Evolutionary conservation across 2,329 filamentous ascomycete genomes (phyloP).

Genomic region (Xylariomycetidae sp.): DNA sequence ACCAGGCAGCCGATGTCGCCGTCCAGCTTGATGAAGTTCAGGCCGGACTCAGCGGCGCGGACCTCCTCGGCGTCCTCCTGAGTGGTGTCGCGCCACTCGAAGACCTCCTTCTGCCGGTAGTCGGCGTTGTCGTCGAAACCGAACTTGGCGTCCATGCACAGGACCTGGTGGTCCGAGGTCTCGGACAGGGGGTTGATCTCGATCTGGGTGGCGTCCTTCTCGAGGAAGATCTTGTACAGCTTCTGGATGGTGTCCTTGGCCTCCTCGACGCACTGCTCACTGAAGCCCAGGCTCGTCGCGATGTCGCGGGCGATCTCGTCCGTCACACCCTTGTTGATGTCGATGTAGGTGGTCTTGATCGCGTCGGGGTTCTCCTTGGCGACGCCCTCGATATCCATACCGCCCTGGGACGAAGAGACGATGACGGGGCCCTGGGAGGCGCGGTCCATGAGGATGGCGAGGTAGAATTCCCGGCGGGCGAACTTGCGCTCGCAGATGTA

Average conservation of each 20-base stretch:
- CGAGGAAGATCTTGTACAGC: slow-evolving; percentile 97
- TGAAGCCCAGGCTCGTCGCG: slow-evolving; percentile 90
- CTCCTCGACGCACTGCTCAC: slow-evolving; percentile 93
- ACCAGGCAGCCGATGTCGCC: slow-evolving; percentile 98
- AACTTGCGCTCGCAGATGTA: slow-evolving; percentile 99
- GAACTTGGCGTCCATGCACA: slow-evolving; percentile 99
- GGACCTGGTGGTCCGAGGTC: slow-evolving; percentile 95
- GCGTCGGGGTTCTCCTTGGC: slow-evolving; percentile 97
- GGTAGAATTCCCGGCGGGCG: slow-evolving; percentile 97
- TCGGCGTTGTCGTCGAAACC: slow-evolving; percentile 98
- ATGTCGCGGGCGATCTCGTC: slow-evolving; percentile 91
- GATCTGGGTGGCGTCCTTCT: slow-evolving; percentile 98
- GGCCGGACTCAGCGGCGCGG: slow-evolving; percentile 85
- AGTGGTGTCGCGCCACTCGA: slow-evolving; percentile 85
- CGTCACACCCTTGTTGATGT: slow-evolving; percentile 93
- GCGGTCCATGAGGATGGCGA: slow-evolving; percentile 98
- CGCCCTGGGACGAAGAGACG: slow-evolving; percentile 95
- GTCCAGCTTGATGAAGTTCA: slow-evolving; percentile 99
- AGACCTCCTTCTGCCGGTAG: slow-evolving; percentile 96
- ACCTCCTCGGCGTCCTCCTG: slow-evolving; percentile 98
- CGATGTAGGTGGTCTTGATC: slow-evolving; percentile 88
- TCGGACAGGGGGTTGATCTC: slow-evolving; percentile 99
- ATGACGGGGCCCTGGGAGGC: slow-evolving; percentile 87
- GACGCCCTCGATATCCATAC: slow-evolving; percentile 98
- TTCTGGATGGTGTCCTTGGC: slow-evolving; percentile 97